Percentiles rank a stretch among this genome's conserved stretches.
Conservation (phyloP, 2,329 filamentous ascomycete species). For the Exophiala alcalophila region DNA sequence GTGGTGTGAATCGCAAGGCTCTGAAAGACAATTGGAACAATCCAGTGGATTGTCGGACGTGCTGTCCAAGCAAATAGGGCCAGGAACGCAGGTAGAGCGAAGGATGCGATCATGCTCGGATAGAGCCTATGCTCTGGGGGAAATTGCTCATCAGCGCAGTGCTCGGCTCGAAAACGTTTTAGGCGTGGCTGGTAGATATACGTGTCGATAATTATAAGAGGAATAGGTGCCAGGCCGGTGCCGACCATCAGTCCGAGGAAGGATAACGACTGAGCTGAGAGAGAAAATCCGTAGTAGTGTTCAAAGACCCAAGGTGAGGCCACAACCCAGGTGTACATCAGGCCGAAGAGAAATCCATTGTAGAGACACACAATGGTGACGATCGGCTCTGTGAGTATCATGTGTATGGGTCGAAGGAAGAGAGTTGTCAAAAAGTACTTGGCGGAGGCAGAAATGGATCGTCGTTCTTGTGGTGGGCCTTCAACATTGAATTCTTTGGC, state of each 20-base stretch:
- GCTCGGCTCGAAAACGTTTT: constrained; percentile 36
- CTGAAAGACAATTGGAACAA: constrained; percentile 33
- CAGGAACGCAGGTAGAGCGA: constrained; percentile 51
- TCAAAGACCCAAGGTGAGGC: constrained; percentile 77
- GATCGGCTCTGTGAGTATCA: constrained; percentile 67
- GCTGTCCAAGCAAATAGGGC: constrained; percentile 70
- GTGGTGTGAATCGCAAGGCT: constrained; percentile 31
- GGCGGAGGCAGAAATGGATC: constrained; percentile 54
- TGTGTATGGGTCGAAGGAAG: constrained; percentile 56
- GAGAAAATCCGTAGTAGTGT: constrained; percentile 24
- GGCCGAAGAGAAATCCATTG: constrained; percentile 71
- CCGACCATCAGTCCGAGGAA: constrained; percentile 28
- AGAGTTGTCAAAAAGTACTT: constrained; percentile 39
- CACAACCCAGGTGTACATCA: constrained; percentile 81
- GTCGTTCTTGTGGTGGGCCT: constrained; percentile 41
- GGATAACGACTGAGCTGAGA: constrained; percentile 24
- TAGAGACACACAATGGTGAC: constrained; percentile 68
- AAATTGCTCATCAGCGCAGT: constrained; percentile 8
- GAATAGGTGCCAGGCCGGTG: constrained; percentile 20
- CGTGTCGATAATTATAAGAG: constrained; percentile 23
- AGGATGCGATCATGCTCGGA: constrained; percentile 31
- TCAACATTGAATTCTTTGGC: constrained; percentile 15
- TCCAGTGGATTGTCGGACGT: constrained; percentile 33
- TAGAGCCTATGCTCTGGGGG: constrained; percentile 32
- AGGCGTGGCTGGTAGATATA: constrained; percentile 42